Percentiles rank a stretch among this genome's conserved stretches.
phyloP scores from a whole-genome alignment of 73 alveolate genomes.

The Urostyla sp. region DNA sequence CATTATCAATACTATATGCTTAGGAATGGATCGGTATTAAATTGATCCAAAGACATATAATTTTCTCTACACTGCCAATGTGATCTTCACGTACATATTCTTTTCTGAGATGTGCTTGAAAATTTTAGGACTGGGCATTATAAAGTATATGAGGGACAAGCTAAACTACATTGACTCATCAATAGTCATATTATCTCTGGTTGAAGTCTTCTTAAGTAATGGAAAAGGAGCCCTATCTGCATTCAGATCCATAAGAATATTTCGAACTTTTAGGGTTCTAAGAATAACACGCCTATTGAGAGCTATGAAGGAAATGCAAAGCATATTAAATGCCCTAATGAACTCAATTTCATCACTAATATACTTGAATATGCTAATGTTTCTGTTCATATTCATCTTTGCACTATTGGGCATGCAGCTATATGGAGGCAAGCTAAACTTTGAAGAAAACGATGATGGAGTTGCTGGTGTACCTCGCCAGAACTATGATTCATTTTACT shows the following conservation, averaged over 20 bases:
- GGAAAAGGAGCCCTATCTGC: slow-evolving; percentile 28
- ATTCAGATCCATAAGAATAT: slow-evolving; percentile 53
- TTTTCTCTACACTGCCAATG: slow-evolving; percentile 57
- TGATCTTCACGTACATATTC: slow-evolving; percentile 80
- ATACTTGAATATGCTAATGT: slow-evolving; percentile 47
- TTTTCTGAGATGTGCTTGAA: slow-evolving; percentile 84
- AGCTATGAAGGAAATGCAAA: slow-evolving; percentile 69
- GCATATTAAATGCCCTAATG: slow-evolving; percentile 60
- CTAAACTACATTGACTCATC: slow-evolving; percentile 65
- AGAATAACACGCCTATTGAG: slow-evolving; percentile 71
- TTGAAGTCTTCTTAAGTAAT: slow-evolving; percentile 22
- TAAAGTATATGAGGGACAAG: slow-evolving; percentile 70
- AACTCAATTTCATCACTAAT: slow-evolving; percentile 49
- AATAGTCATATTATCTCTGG: slow-evolving; percentile 44
- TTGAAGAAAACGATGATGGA: background rate
- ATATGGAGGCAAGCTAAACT: slow-evolving; percentile 41
- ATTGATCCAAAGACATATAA: slow-evolving; percentile 20
- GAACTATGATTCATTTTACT: slow-evolving; percentile 71
- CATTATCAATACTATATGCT: slow-evolving; percentile 73
- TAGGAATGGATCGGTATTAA: slow-evolving; percentile 81
- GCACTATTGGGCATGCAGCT: slow-evolving; percentile 61
- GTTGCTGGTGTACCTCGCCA: slow-evolving; percentile 31
- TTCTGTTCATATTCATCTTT: slow-evolving; percentile 53
- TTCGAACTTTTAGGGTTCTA: slow-evolving; percentile 72
- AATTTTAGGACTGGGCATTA: slow-evolving; percentile 80